phyloP scores from a whole-genome alignment of 2,329 filamentous ascomycete species.

The Cladosporium sp. region DNA sequence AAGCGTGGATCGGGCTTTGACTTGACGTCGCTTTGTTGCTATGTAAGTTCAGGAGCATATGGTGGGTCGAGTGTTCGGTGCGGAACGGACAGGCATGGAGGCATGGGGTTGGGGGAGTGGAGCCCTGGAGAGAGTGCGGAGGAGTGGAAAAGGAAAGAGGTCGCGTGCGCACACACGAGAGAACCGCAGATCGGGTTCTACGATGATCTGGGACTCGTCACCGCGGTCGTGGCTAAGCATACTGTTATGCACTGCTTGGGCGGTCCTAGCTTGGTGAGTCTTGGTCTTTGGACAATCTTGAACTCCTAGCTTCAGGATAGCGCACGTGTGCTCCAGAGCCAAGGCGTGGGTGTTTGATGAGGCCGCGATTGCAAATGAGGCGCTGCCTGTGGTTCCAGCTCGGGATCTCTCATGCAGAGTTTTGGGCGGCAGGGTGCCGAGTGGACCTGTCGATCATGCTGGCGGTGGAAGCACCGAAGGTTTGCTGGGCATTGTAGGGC shows the following conservation, averaged over 20 bases:
- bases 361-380: slow-evolving; percentile 16
- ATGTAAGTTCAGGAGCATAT: not conserved
- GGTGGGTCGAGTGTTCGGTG: not conserved
- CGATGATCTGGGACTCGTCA: not conserved
- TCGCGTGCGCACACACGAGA: not conserved
- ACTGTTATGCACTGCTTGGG: not conserved
- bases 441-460: slow-evolving; percentile 13
- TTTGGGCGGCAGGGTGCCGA: not conserved
- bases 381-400: slow-evolving; percentile 12
- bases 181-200: not conserved
- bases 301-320: not conserved
- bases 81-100: slow-evolving; percentile 4
- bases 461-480: not conserved
- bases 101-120: not conserved
- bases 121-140: not conserved
- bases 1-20: not conserved
- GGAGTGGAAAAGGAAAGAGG: not conserved
- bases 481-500: slow-evolving; percentile 7
- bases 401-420: not conserved
- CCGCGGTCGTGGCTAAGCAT: slow-evolving; percentile 3
- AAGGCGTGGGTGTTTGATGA: not conserved
- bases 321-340: not conserved
- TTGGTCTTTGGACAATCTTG: not conserved
- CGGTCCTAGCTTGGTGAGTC: not conserved
- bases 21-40: not conserved